Evolutionary conservation across 1,139 yeast species (phyloP), one percentile per base, ranked within the genome.

Genomic region (Scheffersomyces cryptocercus): DNA sequence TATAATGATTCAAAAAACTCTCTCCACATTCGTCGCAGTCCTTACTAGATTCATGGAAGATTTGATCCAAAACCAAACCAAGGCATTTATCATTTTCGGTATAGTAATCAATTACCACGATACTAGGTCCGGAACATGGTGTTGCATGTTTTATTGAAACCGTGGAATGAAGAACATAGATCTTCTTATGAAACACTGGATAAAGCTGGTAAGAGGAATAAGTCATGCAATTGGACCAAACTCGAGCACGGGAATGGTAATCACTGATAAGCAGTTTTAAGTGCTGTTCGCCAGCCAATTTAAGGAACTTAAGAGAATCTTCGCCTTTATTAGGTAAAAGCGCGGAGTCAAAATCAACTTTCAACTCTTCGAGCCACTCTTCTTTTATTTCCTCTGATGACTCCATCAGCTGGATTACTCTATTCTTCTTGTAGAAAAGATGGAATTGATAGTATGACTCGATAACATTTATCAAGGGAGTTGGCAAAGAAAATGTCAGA

Each of bases 81-180:
- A 95, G 67, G 12, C 97, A 85, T 59, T 86, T 85, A 59, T 95
- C 99, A 48, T 85, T 88, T 39, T 90, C 97, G 68, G 96, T 84
- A 60, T 93, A 95, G 59, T 79, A 95, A 52, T 91, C 97, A 43
- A 91, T 84, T 1, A 84, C 82, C 28, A 88, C 81, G 29, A 84
- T 73, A 43, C 82, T 89, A 0, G 99, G 99, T 0, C 98, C 98
- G 40, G 84, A 73, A 58, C 99, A 95, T 0, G 98, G 97, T 0
- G 96, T 89, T 0, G 95, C 88, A 37, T 89, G 87, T 51, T 84
- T 87, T 11, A 84, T 81, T 4, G 95, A 88, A 0, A 91, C 93
- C 61, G 88, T 81, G 0, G 96, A 86, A 58, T 85, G 89, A 32
- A 93, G 69, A 12, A 90, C 79, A 12, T 88, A 81, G 29, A 93